Base-by-base conservation (phyloP, 1,284 basidiomycete species). In the Cerrena zonata region DNA sequence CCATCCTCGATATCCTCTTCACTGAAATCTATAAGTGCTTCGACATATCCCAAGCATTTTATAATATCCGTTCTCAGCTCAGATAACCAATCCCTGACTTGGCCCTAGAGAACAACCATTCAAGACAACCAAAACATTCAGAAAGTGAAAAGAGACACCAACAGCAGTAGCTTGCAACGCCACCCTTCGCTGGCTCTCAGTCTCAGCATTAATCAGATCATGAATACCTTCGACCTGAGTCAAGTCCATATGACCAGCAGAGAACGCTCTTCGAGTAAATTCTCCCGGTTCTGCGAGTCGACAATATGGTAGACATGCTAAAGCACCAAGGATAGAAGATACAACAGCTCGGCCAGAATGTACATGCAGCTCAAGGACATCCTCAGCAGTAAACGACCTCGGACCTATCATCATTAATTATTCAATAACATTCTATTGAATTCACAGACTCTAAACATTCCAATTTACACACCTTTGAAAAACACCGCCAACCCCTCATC, bases 11-110 rank as follows among this genome's bases (percentile, higher is more conserved):
- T 81, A 19, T 90, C 86, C 61, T 94, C 91, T 66, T 94, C 92
- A 4, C 87, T 86, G 65, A 94, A 95, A 65, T 94, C 92, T 51
- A 95, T 93, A 37, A 94, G 69, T 1, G 91, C 92, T 66, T 95
- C 92, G 0, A 90, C 74, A 55, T 84, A 76, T 11, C 91, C 84
- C 44, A 91, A 78, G 49, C 84, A 85, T 23, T 77, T 69, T 36
- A 94, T 78, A 23, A 91, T 80, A 23, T 80, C 75, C 5, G 64
- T 62, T 43, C 91, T 73, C 40, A 94, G 68, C 2, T 73, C 61
- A 43, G 89, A 81, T 56, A 86, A 89, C 46, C 77, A 73, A 19
- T 69, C 66, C 49, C 79, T 70, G 30, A 79, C 74, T 21, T 68
- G 60, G 36, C 89, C 89, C 86, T 91, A 57, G 13, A 13, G 30